Conservation (phyloP, 2,329 filamentous ascomycete genomes). For the Parastagonospora avenae region DNA sequence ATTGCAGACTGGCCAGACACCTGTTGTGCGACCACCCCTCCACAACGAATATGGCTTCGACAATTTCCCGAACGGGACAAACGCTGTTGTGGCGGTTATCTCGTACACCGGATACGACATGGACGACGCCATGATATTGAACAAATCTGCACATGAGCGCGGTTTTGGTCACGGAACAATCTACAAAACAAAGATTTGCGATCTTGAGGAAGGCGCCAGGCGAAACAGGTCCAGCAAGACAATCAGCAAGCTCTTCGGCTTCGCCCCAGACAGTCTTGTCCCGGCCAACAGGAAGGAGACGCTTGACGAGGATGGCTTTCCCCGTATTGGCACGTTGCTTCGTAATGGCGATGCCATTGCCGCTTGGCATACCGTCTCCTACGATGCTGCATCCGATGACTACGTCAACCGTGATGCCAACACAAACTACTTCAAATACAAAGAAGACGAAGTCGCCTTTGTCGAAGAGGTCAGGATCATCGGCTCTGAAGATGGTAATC, state of each 20-base stretch:
- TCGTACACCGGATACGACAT: slow-evolving; percentile 99
- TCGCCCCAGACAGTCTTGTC: slow-evolving; percentile 76
- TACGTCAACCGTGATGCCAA: slow-evolving; percentile 84
- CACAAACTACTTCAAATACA: slow-evolving; percentile 92
- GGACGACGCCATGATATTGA: slow-evolving; percentile 99
- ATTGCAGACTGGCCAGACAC: slow-evolving; percentile 93
- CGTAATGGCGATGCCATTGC: slow-evolving; percentile 83
- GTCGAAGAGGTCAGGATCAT: slow-evolving; percentile 93
- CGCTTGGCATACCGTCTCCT: slow-evolving; percentile 86
- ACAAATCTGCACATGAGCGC: slow-evolving; percentile 94
- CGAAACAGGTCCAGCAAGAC: slow-evolving; percentile 69
- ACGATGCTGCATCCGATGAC: slow-evolving; percentile 71
- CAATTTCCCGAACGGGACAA: slow-evolving; percentile 96
- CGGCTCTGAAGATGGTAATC: slow-evolving; percentile 79
- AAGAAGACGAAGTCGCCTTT: slow-evolving; percentile 85
- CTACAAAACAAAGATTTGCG: slow-evolving; percentile 95
- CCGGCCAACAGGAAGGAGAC: slow-evolving; percentile 71
- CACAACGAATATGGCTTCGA: slow-evolving; percentile 97
- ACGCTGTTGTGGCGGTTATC: slow-evolving; percentile 95
- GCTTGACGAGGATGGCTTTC: slow-evolving; percentile 87
- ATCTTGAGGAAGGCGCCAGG: slow-evolving; percentile 77
- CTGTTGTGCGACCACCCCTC: slow-evolving; percentile 86
- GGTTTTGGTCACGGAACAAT: slow-evolving; percentile 95
- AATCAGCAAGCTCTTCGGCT: slow-evolving; percentile 85
- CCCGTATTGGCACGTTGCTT: slow-evolving; percentile 77